Evolutionary conservation across 495 filamentous ascomycete species (phyloP).

Genomic region (Rusavskia elegans): DNA sequence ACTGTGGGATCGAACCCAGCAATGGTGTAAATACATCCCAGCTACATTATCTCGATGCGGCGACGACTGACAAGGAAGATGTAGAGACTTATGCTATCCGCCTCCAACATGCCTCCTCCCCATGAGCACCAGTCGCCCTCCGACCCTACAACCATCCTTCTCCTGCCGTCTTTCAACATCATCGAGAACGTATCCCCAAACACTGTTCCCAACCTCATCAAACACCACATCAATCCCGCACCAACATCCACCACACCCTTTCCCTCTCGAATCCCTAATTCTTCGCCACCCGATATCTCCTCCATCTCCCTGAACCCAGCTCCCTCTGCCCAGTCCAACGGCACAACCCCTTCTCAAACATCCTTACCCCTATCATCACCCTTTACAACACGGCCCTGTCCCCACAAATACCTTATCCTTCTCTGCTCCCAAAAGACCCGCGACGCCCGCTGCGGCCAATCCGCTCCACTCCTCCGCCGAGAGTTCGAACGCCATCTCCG

Average conservation of each 20-base stretch:
- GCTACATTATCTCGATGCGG: not conserved
- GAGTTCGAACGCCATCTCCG: constrained; percentile 87
- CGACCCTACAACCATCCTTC: constrained; percentile 63
- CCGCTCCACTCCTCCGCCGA: constrained; percentile 66
- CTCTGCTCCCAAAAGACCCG: constrained; percentile 87
- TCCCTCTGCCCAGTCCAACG: not conserved
- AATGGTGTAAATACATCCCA: constrained; percentile 50
- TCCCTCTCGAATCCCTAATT: not conserved
- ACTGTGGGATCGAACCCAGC: constrained; percentile 39
- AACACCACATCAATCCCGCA: constrained; percentile 49
- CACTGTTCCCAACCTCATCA: constrained; percentile 56
- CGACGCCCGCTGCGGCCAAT: constrained; percentile 88
- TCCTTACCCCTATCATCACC: constrained; percentile 22
- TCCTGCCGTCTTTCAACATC: constrained; percentile 76
- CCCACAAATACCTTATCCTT: constrained; percentile 74
- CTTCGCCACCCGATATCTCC: constrained; percentile 5
- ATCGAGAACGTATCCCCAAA: constrained; percentile 74
- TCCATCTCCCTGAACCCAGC: not conserved
- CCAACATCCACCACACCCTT: constrained; percentile 66
- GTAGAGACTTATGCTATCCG: constrained; percentile 78
- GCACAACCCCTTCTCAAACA: not conserved
- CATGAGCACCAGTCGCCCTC: constrained; percentile 33
- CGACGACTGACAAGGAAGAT: constrained; percentile 1
- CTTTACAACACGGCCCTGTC: constrained; percentile 52
- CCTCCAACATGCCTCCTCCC: constrained; percentile 79